Conservation (phyloP, 768 basidiomycete genomes). For the Rhodotorula babjevae region DNA sequence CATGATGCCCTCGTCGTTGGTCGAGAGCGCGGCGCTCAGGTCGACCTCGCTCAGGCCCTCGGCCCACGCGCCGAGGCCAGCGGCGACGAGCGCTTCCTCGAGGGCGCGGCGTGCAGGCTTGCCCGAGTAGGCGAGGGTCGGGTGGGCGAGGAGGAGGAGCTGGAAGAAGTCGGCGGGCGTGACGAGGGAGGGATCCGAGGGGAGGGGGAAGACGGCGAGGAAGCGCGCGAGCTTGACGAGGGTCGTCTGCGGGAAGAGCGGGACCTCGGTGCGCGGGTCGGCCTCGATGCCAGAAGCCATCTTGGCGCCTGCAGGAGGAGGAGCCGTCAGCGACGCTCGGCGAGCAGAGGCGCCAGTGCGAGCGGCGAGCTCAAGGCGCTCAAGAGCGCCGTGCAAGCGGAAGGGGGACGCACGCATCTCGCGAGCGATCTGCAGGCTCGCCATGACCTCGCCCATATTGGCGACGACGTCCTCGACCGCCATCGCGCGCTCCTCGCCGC, state of each 20-base stretch:
- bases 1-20: conserved; percentile 3
- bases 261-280: conserved; percentile 10
- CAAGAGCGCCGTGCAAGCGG: no score
- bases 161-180: background rate
- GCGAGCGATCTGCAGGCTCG: conserved; percentile 6
- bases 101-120: background rate
- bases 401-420: conserved; percentile 19
- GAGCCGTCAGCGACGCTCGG: background rate
- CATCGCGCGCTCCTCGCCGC: background rate
- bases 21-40: rapidly evolving
- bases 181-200: background rate
- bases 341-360: no score
- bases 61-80: conserved; percentile 8
- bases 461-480: background rate
- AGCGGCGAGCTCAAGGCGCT: no score
- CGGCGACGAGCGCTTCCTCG: background rate
- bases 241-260: conserved; percentile 30
- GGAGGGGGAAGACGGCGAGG: conserved; percentile 28
- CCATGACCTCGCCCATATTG: conserved; percentile 17
- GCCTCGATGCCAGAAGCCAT: conserved; percentile 28
- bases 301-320: conserved; percentile 2
- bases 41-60: conserved; percentile 6
- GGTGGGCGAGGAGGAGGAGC: conserved; percentile 24
- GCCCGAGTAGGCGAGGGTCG: conserved; percentile 8
- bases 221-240: conserved; percentile 32